phyloP scores from a whole-genome alignment of 345 rosid genomes.

The Eucalyptus polybractea region DNA sequence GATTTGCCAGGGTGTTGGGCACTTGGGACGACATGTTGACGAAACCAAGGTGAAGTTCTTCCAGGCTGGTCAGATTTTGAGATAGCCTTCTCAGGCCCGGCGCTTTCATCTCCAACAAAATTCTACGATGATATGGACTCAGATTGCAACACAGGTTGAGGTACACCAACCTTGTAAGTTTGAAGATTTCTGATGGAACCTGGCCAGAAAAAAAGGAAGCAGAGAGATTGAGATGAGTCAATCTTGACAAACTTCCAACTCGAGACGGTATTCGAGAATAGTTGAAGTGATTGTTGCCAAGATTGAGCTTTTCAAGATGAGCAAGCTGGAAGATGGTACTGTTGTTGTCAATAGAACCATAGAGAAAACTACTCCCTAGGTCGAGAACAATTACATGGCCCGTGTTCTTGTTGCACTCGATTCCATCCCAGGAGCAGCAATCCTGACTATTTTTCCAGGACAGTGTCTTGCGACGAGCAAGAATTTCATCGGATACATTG shows the following conservation, averaged over 20 bases:
- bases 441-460: too few relatives aligned
- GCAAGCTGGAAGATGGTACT: not conserved
- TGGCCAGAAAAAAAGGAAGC: not conserved
- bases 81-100: not conserved
- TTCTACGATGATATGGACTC: too few relatives aligned
- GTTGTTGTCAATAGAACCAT: not conserved
- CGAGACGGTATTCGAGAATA: not conserved
- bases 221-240: constrained; percentile 5
- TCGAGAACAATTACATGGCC: not conserved
- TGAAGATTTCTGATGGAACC: not conserved
- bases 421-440: too few relatives aligned
- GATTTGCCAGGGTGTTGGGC: not conserved
- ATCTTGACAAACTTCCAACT: not conserved
- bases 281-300: rapidly evolving
- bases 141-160: not conserved
- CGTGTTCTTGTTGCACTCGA: rapidly evolving
- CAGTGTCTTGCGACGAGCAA: rapidly evolving
- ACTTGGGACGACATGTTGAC: not conserved
- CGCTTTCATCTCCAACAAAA: not conserved
- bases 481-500: rapidly evolving
- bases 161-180: not conserved
- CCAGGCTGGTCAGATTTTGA: not conserved
- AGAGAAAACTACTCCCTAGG: not conserved
- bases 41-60: not conserved
- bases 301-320: not conserved